Conservation (phyloP, 148 eudicot species). For the Pharnaceum exiguum region DNA sequence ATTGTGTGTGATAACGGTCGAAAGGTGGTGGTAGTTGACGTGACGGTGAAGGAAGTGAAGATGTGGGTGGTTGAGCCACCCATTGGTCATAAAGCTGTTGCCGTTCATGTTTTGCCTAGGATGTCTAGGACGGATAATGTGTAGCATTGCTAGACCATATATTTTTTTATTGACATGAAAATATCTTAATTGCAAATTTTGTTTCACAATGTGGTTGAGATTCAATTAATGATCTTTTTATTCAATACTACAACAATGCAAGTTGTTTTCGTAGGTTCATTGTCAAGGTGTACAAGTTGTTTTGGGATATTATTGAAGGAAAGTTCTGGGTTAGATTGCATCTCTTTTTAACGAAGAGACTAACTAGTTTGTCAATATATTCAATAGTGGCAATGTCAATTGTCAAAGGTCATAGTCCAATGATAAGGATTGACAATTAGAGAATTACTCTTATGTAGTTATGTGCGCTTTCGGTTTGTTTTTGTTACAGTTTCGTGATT, state of each 20-base stretch:
- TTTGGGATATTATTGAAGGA: no score
- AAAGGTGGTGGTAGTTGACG: constrained; percentile 59
- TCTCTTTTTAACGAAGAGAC: no score
- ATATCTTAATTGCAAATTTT: background rate
- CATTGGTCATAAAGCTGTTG: constrained; percentile 31
- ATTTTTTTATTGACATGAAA: background rate
- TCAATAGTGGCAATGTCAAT: background rate
- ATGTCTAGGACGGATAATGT: constrained; percentile 24
- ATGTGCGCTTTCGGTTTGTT: no score
- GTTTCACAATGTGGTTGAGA: background rate
- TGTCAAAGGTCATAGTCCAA: background rate
- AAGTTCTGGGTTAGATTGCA: no score
- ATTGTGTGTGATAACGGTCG: constrained; percentile 37
- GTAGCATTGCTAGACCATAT: background rate
- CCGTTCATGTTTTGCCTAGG: constrained; percentile 67
- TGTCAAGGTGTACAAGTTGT: no score
- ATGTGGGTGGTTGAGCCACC: constrained; percentile 55
- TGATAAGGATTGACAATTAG: no score
- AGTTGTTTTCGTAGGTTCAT: no score
- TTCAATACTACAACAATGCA: no score
- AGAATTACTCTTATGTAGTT: no score
- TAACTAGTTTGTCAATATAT: no score
- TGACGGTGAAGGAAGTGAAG: constrained; percentile 29
- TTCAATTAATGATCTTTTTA: no score
- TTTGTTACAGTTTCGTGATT: no score